Percentiles rank a stretch among this genome's conserved stretches.
phyloP scores from a whole-genome alignment of 2,329 filamentous ascomycete genomes.

The Venturia oleaginea region DNA sequence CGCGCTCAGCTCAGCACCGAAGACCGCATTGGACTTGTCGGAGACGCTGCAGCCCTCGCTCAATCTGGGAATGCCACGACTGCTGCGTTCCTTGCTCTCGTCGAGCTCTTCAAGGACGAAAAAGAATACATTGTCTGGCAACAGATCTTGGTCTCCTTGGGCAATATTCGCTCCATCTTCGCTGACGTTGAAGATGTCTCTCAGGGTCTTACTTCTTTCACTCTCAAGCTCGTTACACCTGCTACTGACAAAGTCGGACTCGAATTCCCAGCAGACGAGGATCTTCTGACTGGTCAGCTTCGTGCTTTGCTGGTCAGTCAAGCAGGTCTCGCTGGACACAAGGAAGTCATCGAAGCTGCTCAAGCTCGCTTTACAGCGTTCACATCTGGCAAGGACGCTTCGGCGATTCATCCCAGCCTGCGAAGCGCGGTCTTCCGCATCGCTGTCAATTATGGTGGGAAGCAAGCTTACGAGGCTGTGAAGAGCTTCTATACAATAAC shows the following conservation, averaged over 20 bases:
- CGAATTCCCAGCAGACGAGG: constrained; percentile 69
- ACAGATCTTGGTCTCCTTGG: constrained; percentile 70
- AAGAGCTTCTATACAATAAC: constrained; percentile 79
- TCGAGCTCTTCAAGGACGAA: constrained; percentile 77
- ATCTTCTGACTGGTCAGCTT: constrained; percentile 72
- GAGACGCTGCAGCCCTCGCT: constrained; percentile 81
- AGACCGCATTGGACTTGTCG: constrained; percentile 88
- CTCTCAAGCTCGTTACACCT: constrained; percentile 63
- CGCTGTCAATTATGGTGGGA: constrained; percentile 62
- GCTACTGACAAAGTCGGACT: constrained; percentile 76
- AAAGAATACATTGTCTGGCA: constrained; percentile 82
- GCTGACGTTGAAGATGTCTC: constrained; percentile 63
- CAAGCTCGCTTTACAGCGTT: constrained; percentile 73
- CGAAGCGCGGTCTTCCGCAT: constrained; percentile 73
- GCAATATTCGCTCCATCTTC: constrained; percentile 76
- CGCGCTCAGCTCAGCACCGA: constrained; percentile 68
- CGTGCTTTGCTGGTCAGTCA: constrained; percentile 70
- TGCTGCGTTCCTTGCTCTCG: constrained; percentile 68
- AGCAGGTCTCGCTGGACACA: constrained; percentile 68
- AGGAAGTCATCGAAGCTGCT: constrained; percentile 63
- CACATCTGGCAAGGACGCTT: constrained; percentile 52
- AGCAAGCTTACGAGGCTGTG: constrained; percentile 61
- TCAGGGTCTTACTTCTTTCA: constrained; percentile 67
- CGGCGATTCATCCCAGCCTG: constrained; percentile 71
- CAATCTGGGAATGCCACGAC: constrained; percentile 80